These are phyloP conservation scores for Gastrolobium bilobum DNA, from an alignment of 306 rosid species.

Conservation along the genomic window DNA sequence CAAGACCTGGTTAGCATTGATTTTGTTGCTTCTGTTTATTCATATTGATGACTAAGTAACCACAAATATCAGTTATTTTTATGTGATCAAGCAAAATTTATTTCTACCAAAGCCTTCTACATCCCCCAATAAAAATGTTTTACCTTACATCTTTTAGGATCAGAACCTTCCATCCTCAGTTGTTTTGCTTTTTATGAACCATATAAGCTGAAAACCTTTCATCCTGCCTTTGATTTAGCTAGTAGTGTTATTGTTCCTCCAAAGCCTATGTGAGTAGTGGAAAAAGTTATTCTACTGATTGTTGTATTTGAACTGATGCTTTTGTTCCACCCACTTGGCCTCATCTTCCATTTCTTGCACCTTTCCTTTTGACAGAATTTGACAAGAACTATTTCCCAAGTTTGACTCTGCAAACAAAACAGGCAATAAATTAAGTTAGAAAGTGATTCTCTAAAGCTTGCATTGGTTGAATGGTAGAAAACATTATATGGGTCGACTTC, in stretches of 20 bases:
- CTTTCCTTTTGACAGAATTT: conserved; percentile 33
- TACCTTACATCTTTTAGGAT: conserved; percentile 4
- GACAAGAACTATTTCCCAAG: conserved; percentile 13
- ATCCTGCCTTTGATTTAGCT: background rate
- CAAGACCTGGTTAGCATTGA: background rate
- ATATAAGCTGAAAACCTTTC: background rate
- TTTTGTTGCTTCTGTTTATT: conserved; percentile 12
- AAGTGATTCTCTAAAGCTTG: conserved; percentile 27
- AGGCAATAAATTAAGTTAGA: background rate
- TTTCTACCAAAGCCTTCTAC: background rate
- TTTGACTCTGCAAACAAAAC: background rate
- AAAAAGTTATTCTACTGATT: conserved; percentile 14
- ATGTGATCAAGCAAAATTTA: conserved; percentile 4
- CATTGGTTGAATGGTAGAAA: conserved; percentile 5
- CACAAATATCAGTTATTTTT: background rate
- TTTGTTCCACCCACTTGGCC: conserved; percentile 27
- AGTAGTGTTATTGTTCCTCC: conserved; percentile 5
- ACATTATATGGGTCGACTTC: conserved; percentile 15
- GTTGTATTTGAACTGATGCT: conserved; percentile 15
- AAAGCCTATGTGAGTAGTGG: conserved; percentile 11
- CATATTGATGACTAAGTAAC: background rate
- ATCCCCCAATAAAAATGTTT: background rate
- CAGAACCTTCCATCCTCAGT: conserved; percentile 5
- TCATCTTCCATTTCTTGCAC: conserved; percentile 11
- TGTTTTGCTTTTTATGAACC: background rate